Percentiles rank a stretch among this genome's conserved stretches.
These are phyloP conservation scores for Talaromyces atroroseus DNA, from an alignment of 2,329 filamentous ascomycete genomes.

Conservation along the genomic window DNA sequence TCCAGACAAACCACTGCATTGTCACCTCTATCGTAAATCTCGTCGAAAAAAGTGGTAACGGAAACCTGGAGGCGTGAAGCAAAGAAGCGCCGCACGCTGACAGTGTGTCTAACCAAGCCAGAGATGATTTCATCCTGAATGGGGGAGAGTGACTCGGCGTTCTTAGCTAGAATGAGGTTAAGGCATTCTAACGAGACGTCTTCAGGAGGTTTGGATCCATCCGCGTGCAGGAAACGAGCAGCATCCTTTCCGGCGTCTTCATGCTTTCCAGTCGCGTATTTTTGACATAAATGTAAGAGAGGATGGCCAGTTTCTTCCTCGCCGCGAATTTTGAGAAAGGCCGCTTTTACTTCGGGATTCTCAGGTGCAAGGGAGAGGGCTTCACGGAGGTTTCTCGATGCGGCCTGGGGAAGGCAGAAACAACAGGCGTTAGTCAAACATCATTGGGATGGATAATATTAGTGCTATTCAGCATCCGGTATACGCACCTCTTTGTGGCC, in stretches of 20 bases:
- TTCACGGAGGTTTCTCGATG: constrained; percentile 44
- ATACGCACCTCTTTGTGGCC: constrained; percentile 40
- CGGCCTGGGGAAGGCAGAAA: constrained; percentile 30
- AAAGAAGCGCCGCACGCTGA: constrained; percentile 39
- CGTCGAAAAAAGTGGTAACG: constrained; percentile 44
- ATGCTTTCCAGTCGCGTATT: constrained; percentile 38
- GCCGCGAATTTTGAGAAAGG: constrained; percentile 41
- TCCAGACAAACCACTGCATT: constrained; percentile 43
- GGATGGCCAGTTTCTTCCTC: constrained; percentile 39
- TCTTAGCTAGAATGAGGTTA: constrained; percentile 37
- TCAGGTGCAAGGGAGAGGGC: constrained; percentile 44
- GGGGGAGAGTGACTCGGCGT: constrained; percentile 30
- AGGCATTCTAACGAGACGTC: constrained; percentile 39
- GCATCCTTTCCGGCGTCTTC: constrained; percentile 42
- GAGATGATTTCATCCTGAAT: constrained; percentile 45
- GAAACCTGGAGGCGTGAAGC: constrained; percentile 39
- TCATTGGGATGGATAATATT: neutral
- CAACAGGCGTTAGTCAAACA: constrained; percentile 14
- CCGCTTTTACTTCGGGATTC: constrained; percentile 40
- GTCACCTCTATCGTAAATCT: constrained; percentile 45
- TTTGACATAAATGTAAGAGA: constrained; percentile 40
- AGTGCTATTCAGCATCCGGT: neutral
- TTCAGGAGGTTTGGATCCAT: constrained; percentile 40
- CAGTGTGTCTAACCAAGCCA: constrained; percentile 40
- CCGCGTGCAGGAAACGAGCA: constrained; percentile 36